Evolutionary conservation across 331 rosid species (phyloP), one percentile per base, ranked within the genome.

Genomic region (Quercus phellos): DNA sequence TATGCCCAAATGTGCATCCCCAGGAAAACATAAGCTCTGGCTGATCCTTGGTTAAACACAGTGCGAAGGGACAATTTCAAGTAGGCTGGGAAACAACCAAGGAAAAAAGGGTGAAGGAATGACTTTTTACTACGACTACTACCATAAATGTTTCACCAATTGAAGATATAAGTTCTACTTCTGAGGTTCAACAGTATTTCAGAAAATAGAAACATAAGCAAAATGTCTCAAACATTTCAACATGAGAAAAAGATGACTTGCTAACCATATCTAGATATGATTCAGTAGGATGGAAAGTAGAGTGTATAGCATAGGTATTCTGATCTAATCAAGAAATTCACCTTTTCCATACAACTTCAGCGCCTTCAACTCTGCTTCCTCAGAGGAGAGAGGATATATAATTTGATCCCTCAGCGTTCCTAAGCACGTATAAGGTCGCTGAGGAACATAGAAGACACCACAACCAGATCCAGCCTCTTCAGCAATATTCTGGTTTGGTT

Each of bases 341-440:
- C 98, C 98, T 88, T 87, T 85, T 67, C 79, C 91, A 61, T 80
- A 38, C 81, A 92, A 54, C 83, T 88, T 92, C 74, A 87, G 72
- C 51, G 87, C 88, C 86, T 80, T 87, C 72, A 70, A 35, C 81
- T 89, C 92, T 9, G 99, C 99, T 87, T 94, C 99, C 64, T 90
- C 88, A 56, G 77, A 85, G 42, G 99, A 94, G 73, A 94, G 84
- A 30, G 99, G 99, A 81, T 94, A 94, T 87, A 94, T 94, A 68
- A 94, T 94, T 89, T 94, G 99, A 85, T 94, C 99, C 78, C 99
- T 89, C 74, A 94, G 89, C 42, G 97, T 92, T 81, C 99, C 99
- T 86, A 94, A 80, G 83, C 99, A 94, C 2, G 99, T 94, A 72
- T 94, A 94, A 1, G 99, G 97, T 51, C 98, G 88, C 82, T 94